phyloP scores from a whole-genome alignment of 2,329 filamentous ascomycete genomes.

The Zelopaecilomyces penicillatus region DNA sequence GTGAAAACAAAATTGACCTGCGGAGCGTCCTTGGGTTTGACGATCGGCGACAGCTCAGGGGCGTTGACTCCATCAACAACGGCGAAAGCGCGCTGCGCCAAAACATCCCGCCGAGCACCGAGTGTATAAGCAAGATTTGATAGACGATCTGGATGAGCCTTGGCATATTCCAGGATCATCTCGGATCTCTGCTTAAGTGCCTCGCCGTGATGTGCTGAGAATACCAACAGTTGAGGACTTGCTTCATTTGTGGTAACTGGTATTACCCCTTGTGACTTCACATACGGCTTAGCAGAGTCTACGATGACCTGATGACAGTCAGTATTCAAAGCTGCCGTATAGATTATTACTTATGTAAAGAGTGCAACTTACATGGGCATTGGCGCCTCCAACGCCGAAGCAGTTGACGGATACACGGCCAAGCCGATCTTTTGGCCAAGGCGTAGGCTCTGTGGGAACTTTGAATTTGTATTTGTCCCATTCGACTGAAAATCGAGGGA shows the following conservation, averaged over 20 bases:
- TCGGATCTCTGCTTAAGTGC: not conserved
- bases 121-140: constrained; percentile 1
- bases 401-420: constrained; percentile 22
- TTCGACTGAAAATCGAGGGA: constrained; percentile 13
- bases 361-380: constrained; percentile 20
- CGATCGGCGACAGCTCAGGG: constrained; percentile 22
- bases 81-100: constrained; percentile 13
- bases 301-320: constrained; percentile 4
- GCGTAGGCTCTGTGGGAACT: constrained; percentile 20
- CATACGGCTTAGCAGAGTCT: constrained; percentile 3
- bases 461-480: constrained; percentile 18
- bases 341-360: not conserved
- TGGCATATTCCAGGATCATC: not conserved
- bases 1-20: constrained; percentile 26
- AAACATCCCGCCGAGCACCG: not conserved
- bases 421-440: constrained; percentile 26
- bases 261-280: not conserved
- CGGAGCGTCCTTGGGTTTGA: constrained; percentile 12
- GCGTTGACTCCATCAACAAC: constrained; percentile 26
- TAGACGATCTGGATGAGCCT: not conserved
- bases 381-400: constrained; percentile 29
- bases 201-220: not conserved
- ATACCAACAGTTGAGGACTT: not conserved
- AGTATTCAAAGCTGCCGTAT: not conserved
- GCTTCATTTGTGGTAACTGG: not conserved